Percentiles rank a stretch among this genome's conserved stretches.
Evolutionary conservation across 1,284 basidiomycete genomes (phyloP).

Genomic region (Ustilago shanxiensis): DNA sequence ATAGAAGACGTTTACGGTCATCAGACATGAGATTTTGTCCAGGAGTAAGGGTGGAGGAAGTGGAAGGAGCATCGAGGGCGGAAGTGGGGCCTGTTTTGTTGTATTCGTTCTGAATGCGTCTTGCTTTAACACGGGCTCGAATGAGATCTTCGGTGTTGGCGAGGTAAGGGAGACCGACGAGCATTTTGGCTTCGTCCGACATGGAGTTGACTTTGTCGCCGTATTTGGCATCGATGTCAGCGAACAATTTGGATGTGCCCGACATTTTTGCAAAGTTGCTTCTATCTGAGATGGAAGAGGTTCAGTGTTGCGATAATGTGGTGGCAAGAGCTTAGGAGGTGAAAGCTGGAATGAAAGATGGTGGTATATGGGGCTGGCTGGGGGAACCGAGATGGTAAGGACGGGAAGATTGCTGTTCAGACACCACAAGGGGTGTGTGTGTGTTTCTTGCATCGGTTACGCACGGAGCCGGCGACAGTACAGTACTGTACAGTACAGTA

Average conservation of each 20-base stretch:
- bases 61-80: constrained; percentile 22
- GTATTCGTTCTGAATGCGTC: constrained; percentile 43
- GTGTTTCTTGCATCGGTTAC: constrained; percentile 5
- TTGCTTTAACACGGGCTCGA: constrained; percentile 36
- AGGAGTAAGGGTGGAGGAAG: constrained; percentile 5
- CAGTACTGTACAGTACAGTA: background rate
- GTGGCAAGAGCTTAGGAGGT: background rate
- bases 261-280: constrained; percentile 25
- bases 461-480: constrained; percentile 24
- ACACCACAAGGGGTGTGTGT: too few species aligned
- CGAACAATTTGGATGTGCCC: constrained; percentile 44
- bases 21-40: constrained; percentile 42
- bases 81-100: constrained; percentile 43
- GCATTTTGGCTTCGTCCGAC: constrained; percentile 46
- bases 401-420: too few species aligned
- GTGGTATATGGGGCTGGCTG: background rate
- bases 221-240: constrained; percentile 33
- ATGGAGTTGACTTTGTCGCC: constrained; percentile 18
- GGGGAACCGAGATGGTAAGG: background rate
- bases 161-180: constrained; percentile 46
- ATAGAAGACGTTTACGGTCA: constrained; percentile 36
- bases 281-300: background rate
- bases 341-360: background rate
- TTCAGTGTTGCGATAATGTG: background rate
- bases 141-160: constrained; percentile 46